These are phyloP conservation scores for Fusarium anthophilum DNA, from an alignment of 2,329 filamentous ascomycete species.

Conservation along the genomic window DNA sequence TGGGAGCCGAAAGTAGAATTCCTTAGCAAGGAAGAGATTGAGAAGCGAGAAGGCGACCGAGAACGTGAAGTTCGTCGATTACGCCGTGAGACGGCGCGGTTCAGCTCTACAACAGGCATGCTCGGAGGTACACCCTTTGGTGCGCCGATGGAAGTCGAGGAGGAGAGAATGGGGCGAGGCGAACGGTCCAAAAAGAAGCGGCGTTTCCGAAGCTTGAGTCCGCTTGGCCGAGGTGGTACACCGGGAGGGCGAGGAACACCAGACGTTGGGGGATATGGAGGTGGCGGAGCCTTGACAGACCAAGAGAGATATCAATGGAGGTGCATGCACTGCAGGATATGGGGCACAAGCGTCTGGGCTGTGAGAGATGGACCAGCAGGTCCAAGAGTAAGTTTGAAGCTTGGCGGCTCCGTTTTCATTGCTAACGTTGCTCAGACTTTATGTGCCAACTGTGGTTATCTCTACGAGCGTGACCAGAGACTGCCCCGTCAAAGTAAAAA, in stretches of 20 bases:
- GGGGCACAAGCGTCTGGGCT: slow-evolving; percentile 92
- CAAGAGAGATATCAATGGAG: slow-evolving; percentile 85
- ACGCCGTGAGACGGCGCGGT: slow-evolving; percentile 89
- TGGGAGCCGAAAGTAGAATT: slow-evolving; percentile 86
- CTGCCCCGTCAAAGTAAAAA: slow-evolving; percentile 67
- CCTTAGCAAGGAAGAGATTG: slow-evolving; percentile 94
- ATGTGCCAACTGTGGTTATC: slow-evolving; percentile 91
- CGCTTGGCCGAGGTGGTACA: slow-evolving; percentile 70
- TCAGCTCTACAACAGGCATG: slow-evolving; percentile 87
- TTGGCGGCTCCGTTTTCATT: background rate
- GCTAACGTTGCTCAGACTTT: slow-evolving; percentile 67
- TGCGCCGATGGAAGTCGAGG: slow-evolving; percentile 64
- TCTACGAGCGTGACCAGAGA: slow-evolving; percentile 87
- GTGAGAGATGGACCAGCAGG: slow-evolving; percentile 91
- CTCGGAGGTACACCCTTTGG: slow-evolving; percentile 75
- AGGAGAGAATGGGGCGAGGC: slow-evolving; percentile 90
- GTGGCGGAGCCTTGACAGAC: slow-evolving; percentile 75
- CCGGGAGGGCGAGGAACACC: slow-evolving; percentile 81
- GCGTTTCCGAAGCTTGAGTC: slow-evolving; percentile 88
- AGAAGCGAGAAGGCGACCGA: slow-evolving; percentile 93
- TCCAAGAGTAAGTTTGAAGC: slow-evolving; percentile 71
- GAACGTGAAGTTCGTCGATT: slow-evolving; percentile 89
- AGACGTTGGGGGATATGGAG: slow-evolving; percentile 78
- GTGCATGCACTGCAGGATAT: slow-evolving; percentile 86
- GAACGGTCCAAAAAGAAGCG: slow-evolving; percentile 96